Evolutionary conservation across 495 filamentous ascomycete species (phyloP).

Genomic region (Tricharina praecox): DNA sequence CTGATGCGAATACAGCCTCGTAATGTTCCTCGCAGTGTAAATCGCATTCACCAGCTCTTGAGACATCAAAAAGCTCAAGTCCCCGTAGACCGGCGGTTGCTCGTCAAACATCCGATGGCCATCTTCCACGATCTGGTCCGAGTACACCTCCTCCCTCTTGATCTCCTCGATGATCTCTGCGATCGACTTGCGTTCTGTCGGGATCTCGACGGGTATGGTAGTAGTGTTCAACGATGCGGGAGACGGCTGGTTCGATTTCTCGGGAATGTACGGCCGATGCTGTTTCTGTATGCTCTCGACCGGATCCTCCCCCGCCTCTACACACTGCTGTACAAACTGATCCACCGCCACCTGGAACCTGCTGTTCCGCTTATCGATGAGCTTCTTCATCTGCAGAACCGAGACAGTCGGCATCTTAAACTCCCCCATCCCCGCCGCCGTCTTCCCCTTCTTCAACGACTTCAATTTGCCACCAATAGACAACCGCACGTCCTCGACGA

Average conservation of each 20-base stretch:
- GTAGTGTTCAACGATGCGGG: slow-evolving; percentile 10
- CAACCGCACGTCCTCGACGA: slow-evolving; percentile 80
- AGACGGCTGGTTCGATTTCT: slow-evolving; percentile 7
- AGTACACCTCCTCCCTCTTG: slow-evolving; percentile 69
- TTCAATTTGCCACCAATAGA: no score
- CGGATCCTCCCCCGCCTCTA: slow-evolving; percentile 47
- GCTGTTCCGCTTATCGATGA: slow-evolving; percentile 81
- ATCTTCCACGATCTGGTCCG: slow-evolving; percentile 81
- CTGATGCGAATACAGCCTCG: slow-evolving; percentile 82
- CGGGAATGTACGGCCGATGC: slow-evolving; percentile 32
- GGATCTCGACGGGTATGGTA: slow-evolving; percentile 38
- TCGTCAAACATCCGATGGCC: slow-evolving; percentile 86
- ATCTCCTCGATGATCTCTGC: slow-evolving; percentile 75
- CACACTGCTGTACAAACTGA: slow-evolving; percentile 57
- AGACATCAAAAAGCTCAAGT: slow-evolving; percentile 69
- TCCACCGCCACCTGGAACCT: slow-evolving; percentile 72
- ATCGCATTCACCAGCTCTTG: slow-evolving; percentile 86
- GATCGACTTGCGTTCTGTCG: slow-evolving; percentile 64
- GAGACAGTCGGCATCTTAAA: slow-evolving; percentile 87
- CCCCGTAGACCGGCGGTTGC: slow-evolving; percentile 65
- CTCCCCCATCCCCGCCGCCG: slow-evolving; percentile 43
- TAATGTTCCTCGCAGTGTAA: slow-evolving; percentile 76
- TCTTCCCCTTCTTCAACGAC: slow-evolving; percentile 46
- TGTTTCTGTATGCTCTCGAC: slow-evolving; percentile 43
- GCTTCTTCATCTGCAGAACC: slow-evolving; percentile 72